Base-by-base conservation (phyloP, 768 basidiomycete species). In the Boletus insuetus region DNA sequence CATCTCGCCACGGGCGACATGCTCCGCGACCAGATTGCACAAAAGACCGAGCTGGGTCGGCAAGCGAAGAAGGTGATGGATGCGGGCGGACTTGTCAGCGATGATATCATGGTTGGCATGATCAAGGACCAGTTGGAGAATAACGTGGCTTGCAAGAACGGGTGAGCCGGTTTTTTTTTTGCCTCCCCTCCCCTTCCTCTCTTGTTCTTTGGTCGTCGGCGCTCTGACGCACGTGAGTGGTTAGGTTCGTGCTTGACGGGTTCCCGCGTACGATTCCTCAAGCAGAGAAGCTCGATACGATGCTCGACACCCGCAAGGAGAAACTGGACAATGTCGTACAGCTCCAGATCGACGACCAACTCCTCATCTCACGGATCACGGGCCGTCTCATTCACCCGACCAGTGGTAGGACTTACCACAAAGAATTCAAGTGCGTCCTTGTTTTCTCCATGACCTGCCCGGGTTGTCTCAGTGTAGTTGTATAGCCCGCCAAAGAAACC, bases 1-100 rank as follows among this genome's bases (percentile, higher is more conserved):
- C 97, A 99, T 77, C 79, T 99, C 64, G 96, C 97, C 24, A 99
- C 97, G 31, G 97, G 97, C 19, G 97, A 99, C 78, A 96, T 99
- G 94, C 81, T 99, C 54, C 89, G 97, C 47, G 91, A 94, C 59
- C 94, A 99, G 73, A 94, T 99, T 57, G 68, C 84, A 35, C 73
- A 85, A 69, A 89, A 95, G 76, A 97, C 97, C 5, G 76, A 82
- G 41, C 83, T 99, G 40, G 97, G 97, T 58, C 75, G 88, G 44
- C 82, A 90, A 64, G 97, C 97, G 19, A 98, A 99, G 82, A 94
- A 94, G 74, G 86, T 98, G 70, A 97, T 99, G 90, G 96, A 98
- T 70, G 81, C 84, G 22, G 97, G 97, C 38, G 91, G 88, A n/a
- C 84, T 99, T 53, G 94, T 99, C 51, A 80, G 85, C 42, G 97